Conservation (phyloP, 805 yeast species). For the Teunomyces funiuensis region DNA sequence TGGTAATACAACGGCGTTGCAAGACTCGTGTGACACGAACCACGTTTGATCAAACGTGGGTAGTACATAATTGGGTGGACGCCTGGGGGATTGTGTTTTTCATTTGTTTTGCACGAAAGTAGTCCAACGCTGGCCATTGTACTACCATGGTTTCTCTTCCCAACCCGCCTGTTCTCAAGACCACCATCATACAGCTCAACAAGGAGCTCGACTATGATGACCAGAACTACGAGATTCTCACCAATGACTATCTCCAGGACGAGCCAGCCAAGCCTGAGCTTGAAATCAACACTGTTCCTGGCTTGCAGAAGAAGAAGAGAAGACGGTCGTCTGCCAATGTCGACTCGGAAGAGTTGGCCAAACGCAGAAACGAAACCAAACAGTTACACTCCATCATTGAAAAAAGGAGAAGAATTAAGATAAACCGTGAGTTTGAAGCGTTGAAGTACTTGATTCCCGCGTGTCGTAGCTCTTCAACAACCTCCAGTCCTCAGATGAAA, state of each 20-base stretch:
- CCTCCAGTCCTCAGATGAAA: slow-evolving; percentile 21
- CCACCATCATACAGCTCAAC: slow-evolving; percentile 45
- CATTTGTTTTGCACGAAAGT: background rate
- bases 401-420: slow-evolving; percentile 72
- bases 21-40: slow-evolving; percentile 10
- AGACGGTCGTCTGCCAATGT: slow-evolving; percentile 39
- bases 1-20: background rate
- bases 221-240: slow-evolving; percentile 42
- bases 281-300: slow-evolving; percentile 1
- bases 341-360: slow-evolving; percentile 41
- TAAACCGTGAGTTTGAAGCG: slow-evolving; percentile 82
- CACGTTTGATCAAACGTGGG: slow-evolving; percentile 12
- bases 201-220: slow-evolving; percentile 44
- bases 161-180: slow-evolving; percentile 42
- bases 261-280: slow-evolving; percentile 5
- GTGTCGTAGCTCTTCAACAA: slow-evolving; percentile 46
- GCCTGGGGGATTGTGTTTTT: background rate
- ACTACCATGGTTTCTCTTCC: slow-evolving; percentile 21
- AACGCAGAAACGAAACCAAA: slow-evolving; percentile 42
- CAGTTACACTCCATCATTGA: slow-evolving; percentile 73
- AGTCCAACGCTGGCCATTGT: slow-evolving; percentile 1
- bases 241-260: slow-evolving; percentile 31
- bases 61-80: slow-evolving; percentile 1
- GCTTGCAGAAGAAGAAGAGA: slow-evolving; percentile 28
- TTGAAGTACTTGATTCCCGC: slow-evolving; percentile 77